These are phyloP conservation scores for Fragilaria radians DNA, from an alignment of 108 stramenopile species.

Conservation along the genomic window DNA sequence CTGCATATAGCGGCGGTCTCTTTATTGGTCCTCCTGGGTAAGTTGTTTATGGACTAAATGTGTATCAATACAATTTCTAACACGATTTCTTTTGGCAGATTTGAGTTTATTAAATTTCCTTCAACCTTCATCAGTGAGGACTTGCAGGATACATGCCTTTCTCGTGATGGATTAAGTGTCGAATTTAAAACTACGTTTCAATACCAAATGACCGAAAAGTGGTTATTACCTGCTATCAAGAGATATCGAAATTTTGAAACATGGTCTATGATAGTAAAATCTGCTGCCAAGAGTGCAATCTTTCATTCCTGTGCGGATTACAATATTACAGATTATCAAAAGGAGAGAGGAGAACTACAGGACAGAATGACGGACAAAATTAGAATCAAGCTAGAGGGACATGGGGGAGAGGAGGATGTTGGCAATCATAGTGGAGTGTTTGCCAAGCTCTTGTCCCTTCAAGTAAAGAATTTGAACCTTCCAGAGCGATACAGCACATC, in stretches of 20 bases:
- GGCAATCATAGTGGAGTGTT: constrained; percentile 17
- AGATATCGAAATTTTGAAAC: constrained; percentile 34
- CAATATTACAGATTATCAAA: constrained; percentile 22
- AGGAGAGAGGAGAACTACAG: constrained; percentile 33
- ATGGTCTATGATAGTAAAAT: constrained; percentile 29
- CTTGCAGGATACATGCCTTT: constrained; percentile 30
- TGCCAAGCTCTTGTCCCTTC: constrained; percentile 27
- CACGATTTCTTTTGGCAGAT: constrained; percentile 9
- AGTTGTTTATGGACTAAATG: background rate
- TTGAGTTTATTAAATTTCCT: constrained; percentile 47
- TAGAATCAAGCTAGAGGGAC: constrained; percentile 25
- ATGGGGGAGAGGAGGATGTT: background rate
- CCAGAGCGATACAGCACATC: constrained; percentile 30
- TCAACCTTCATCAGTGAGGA: constrained; percentile 36
- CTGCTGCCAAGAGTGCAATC: constrained; percentile 27
- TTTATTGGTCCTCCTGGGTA: constrained; percentile 18
- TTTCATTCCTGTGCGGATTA: constrained; percentile 36
- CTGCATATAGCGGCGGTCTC: constrained; percentile 19
- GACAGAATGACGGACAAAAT: constrained; percentile 24
- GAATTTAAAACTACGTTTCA: constrained; percentile 36
- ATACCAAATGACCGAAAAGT: constrained; percentile 34
- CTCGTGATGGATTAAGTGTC: constrained; percentile 35
- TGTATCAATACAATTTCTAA: background rate
- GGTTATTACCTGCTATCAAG: constrained; percentile 20
- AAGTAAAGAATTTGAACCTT: constrained; percentile 29